phyloP scores from a whole-genome alignment of 257 asterid species.

The Nicotiana noctiflora region DNA sequence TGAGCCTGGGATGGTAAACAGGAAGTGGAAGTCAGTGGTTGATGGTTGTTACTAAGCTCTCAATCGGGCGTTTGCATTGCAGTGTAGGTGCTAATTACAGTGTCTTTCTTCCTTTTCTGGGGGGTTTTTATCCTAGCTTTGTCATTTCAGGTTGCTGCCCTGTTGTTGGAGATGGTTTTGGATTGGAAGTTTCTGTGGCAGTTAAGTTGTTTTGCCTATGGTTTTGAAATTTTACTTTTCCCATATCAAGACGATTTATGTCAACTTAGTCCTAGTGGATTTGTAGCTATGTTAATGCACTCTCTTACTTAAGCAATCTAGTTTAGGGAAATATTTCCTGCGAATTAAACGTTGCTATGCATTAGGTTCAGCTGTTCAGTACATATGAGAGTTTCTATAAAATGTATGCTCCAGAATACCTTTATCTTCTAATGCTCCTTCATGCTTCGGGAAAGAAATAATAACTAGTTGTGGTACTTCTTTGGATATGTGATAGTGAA shows the following conservation, averaged over 20 bases:
- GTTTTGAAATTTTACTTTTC: conserved; percentile 21
- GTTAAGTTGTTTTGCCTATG: conserved; percentile 39
- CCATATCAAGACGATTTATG: conserved; percentile 22
- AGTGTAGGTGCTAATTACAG: conserved; percentile 30
- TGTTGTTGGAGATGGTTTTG: conserved; percentile 29
- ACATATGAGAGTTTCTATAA: not conserved
- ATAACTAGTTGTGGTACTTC: not conserved
- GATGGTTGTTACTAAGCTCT: conserved; percentile 24
- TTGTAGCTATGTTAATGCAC: conserved; percentile 20
- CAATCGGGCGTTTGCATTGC: conserved; percentile 15
- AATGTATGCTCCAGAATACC: not conserved
- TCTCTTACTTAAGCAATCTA: conserved; percentile 4
- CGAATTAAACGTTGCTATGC: not conserved
- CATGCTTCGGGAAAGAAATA: not conserved
- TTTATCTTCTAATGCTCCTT: not conserved
- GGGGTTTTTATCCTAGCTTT: conserved; percentile 32
- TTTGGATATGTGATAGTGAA: not conserved
- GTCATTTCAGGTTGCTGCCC: conserved; percentile 54
- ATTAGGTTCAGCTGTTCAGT: not conserved
- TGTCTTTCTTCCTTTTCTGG: conserved; percentile 21
- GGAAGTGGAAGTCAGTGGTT: conserved; percentile 26
- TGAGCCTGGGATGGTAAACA: conserved; percentile 25
- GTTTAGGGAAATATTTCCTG: not conserved
- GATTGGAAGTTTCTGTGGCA: conserved; percentile 31
- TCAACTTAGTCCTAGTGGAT: conserved; percentile 22